Evolutionary conservation across 2,329 filamentous ascomycete species (phyloP), one percentile per base, ranked within the genome.

Genomic region (Venturia pyrina): DNA sequence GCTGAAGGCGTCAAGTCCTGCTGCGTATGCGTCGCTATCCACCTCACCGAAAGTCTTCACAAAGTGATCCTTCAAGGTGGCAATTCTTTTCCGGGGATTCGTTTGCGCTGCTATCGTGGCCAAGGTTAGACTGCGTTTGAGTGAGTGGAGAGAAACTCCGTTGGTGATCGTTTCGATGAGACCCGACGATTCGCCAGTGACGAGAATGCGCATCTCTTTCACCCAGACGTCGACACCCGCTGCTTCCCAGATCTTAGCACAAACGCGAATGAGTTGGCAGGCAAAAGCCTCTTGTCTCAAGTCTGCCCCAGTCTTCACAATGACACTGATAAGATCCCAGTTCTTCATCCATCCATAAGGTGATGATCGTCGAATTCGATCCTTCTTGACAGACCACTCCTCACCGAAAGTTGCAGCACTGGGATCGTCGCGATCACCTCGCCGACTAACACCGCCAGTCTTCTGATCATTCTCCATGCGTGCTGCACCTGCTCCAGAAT

Each of bases 391-490:
- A 70, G 89, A 86, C 90, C 90, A 95, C 24, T 90, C 90, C 76
- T 95, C 90, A 67, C 91, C 90, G 75, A 95, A 93, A 5, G 91
- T 91, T 11, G 90, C 90, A 44, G 90, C 90, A 71, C 89, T 93
- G 53, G 90, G 90, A 73, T 95, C 90, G 72, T 95, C 90, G 46
- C 90, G 87, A 74, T 95, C 90, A 43, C 89, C 89, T 72, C 90
- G 89, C 64, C 89, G 85, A 73, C 90, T 88, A 17, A 95, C 87
- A 65, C 90, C 90, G 69, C 89, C 90, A 17, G 90, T 95, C 79
- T 92, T 93, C 75, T 91, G 85, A 73, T 95, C 90, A 73, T 95
- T 95, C 74, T 95, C 90, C 90, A 95, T 95, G 66, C 90, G 84
- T 65, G 90, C 90, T 64, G 89, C 87, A 66, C 90, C 90, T 11